Conservation (phyloP, 2,329 filamentous ascomycete species). For the Penicillium sp. region DNA sequence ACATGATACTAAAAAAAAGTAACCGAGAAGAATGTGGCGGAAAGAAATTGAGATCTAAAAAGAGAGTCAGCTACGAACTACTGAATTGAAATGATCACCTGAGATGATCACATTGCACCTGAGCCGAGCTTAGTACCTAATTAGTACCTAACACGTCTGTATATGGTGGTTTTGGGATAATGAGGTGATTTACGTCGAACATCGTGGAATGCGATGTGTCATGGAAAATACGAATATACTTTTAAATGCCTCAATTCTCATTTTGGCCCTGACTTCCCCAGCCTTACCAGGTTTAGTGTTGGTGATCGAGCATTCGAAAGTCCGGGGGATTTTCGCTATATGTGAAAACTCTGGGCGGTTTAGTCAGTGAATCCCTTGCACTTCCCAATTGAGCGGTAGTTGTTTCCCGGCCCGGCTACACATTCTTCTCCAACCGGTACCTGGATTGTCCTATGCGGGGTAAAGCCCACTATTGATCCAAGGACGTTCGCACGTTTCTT, state of each 20-base stretch:
- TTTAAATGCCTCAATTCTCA: constrained; percentile 19
- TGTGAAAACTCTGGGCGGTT: neutral
- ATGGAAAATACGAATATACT: constrained; percentile 5
- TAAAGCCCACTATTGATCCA: constrained; percentile 16
- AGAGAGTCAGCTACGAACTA: neutral
- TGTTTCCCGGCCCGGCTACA: constrained; percentile 18
- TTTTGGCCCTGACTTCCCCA: constrained; percentile 4
- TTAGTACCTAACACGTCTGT: neutral
- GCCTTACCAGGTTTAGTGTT: constrained; percentile 10
- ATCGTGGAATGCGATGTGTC: constrained; percentile 27
- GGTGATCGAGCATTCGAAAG: neutral
- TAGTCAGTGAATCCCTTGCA: neutral
- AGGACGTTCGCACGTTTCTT: constrained; percentile 5
- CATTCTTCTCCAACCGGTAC: constrained; percentile 23
- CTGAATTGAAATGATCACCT: neutral
- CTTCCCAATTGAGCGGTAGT: neutral
- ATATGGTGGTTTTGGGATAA: neutral
- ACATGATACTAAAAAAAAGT: constrained; percentile 5
- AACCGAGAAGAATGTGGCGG: constrained; percentile 1
- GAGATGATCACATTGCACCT: neutral
- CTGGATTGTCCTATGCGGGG: constrained; percentile 26
- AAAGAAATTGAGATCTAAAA: neutral
- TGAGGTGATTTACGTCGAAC: constrained; percentile 19
- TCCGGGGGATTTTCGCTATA: constrained; percentile 25
- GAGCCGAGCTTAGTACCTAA: neutral